Evolutionary conservation across 768 basidiomycete species (phyloP), one percentile per base, ranked within the genome.

Genomic region (Cystobasidium ongulense): DNA sequence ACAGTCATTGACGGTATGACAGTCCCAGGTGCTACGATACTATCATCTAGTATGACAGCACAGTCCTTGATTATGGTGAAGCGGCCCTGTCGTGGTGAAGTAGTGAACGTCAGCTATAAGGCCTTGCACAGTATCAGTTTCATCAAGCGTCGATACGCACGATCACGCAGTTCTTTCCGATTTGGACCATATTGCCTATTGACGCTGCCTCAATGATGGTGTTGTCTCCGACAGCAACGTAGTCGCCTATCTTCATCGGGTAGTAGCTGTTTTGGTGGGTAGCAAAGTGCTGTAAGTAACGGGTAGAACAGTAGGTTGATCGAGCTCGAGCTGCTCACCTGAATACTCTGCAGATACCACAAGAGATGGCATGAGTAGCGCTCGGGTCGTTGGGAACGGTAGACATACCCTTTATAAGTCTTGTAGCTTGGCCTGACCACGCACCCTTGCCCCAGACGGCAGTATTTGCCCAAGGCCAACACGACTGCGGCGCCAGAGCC

Each of bases 61-160:
- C 93, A 94, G 79, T 98, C 95, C 80, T 97, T 96, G 81, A 97
- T 93, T 73, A 95, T 93, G 0, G 89, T 88, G 78, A 98, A 96
- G 81, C 96, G 93, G 27, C 96, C 94, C 94, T 97, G 77, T 67
- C n/a, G 17, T 11, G 39, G 13, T 7, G 39, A 21, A 64, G 27
- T 33, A 18, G 23, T 29, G 50, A 62, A 31, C 0, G 66, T 27
- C 0, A 15, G 18, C 7, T 18, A 15, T 10, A n/a, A 13, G 25
- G 15, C 27, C 15, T 59, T 25, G 18, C 21, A 15, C 11, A n/a
- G 73, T 29, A 61, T 74, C 11, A 13, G 29, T 13, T 46, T 13
- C 13, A n/a, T 13, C 46, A 71, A 59, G 18, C 72, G 72, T 63
- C 39, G 18, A 72, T 13, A 82, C 89, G 74, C 77, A 93, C 95